Percentiles rank a stretch among this genome's conserved stretches.
These are phyloP conservation scores for Arachnomyces sp. DNA, from an alignment of 2,329 filamentous ascomycete genomes.

Conservation along the genomic window DNA sequence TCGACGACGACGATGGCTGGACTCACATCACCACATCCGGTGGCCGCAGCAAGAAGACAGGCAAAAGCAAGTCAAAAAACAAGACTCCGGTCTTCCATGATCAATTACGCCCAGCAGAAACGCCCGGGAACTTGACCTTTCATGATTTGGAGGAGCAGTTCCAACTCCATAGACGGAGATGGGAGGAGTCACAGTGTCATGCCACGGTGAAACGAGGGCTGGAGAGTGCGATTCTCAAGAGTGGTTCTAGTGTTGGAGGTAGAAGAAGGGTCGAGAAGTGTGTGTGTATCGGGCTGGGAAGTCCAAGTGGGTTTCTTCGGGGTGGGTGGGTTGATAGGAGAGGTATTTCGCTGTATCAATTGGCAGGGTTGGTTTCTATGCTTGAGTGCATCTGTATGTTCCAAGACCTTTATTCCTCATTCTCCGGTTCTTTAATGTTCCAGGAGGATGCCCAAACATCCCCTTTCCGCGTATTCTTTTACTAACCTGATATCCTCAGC, in stretches of 20 bases:
- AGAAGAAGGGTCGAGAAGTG: constrained; percentile 19
- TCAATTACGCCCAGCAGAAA: constrained; percentile 28
- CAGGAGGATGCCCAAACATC: neutral
- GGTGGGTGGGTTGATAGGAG: constrained; percentile 37
- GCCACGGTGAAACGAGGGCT: constrained; percentile 11
- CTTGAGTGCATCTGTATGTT: constrained; percentile 20
- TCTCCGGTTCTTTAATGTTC: constrained; percentile 3
- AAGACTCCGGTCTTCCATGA: constrained; percentile 7
- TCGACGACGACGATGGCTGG: constrained; percentile 36
- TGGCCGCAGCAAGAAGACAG: constrained; percentile 13
- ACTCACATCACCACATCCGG: constrained; percentile 33
- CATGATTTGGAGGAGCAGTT: constrained; percentile 26
- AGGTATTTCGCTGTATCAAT: constrained; percentile 33
- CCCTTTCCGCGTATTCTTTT: neutral
- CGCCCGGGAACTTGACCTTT: constrained; percentile 26
- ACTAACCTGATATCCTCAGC: neutral
- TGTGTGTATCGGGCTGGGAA: constrained; percentile 35
- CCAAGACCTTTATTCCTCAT: constrained; percentile 1
- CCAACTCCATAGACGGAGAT: constrained; percentile 19
- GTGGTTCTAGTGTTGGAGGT: neutral
- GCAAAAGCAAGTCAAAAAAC: constrained; percentile 2
- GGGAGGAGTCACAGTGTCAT: constrained; percentile 25
- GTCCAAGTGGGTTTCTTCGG: constrained; percentile 34
- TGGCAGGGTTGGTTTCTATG: constrained; percentile 29
- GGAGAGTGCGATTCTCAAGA: constrained; percentile 2